Conservation (phyloP, 768 basidiomycete genomes). For the Leccinum arenicola region DNA sequence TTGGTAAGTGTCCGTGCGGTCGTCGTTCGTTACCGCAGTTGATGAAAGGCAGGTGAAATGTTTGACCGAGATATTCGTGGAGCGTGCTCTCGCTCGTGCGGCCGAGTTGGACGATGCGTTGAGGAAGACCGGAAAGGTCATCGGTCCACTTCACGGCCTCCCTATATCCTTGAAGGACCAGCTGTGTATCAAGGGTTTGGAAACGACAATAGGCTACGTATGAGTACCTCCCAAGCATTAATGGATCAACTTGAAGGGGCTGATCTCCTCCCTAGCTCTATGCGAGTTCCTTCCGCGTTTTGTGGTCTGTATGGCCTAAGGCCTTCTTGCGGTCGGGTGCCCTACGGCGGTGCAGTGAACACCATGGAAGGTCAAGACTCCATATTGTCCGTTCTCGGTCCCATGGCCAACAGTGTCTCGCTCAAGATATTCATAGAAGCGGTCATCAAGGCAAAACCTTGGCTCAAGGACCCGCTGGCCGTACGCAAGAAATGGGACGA, state of each 20-base stretch:
- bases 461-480: constrained; percentile 62
- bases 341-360: constrained; percentile 65
- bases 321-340: constrained; percentile 67
- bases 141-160: constrained; percentile 75
- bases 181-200: constrained; percentile 61
- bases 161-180: constrained; percentile 79
- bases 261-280: constrained; percentile 42
- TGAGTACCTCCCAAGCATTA: constrained; percentile 30
- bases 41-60: constrained; percentile 62
- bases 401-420: constrained; percentile 54
- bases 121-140: constrained; percentile 55
- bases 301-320: constrained; percentile 71
- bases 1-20: constrained; percentile 41
- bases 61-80: constrained; percentile 80
- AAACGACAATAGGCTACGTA: constrained; percentile 74
- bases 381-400: constrained; percentile 70
- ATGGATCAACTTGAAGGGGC: neutral
- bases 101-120: constrained; percentile 62
- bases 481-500: constrained; percentile 61
- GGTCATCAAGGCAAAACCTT: constrained; percentile 57
- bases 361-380: constrained; percentile 71
- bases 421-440: constrained; percentile 65
- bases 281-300: constrained; percentile 68
- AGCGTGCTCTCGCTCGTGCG: constrained; percentile 63
- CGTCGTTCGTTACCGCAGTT: neutral